Evolutionary conservation across 208 protist species (phyloP), one percentile per base, ranked within the genome.

Genomic region (Leishmania tropica): DNA sequence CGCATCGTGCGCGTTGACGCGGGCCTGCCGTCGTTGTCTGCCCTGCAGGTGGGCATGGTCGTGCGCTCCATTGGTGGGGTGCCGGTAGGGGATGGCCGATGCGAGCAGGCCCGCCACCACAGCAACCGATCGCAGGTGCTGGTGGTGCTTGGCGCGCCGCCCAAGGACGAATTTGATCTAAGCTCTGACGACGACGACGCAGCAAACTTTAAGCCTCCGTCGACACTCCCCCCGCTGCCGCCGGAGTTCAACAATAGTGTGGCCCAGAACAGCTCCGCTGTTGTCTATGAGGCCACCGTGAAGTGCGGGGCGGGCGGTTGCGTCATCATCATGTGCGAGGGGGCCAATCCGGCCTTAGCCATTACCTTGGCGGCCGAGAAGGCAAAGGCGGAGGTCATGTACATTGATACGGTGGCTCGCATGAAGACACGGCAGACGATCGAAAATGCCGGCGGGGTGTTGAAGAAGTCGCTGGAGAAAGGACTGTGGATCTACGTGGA

Each of bases 401-500:
- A 96, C 88, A 96, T 97, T 74, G 94, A 97, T 85, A 91, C 94
- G 28, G 89, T 97, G 8, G 89, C 88, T 28, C 92, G 94, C 68
- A 94, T 97, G 83, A 97, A 97, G 77, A 94, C 94, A 60, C 87
- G 94, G 58, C 94, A 97, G 81, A 90, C 85, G 64, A 94, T 97
- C 79, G 85, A 90, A 37, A 89, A 93, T 60, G 90, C 92, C 3
- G 94, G 89, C 28, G 91, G 87, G 51, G 77, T 93, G 73, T 88
- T 97, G 81, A 87, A 89, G 70, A 90, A 90, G 81, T 97, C 94
- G 3, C 84, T 97, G 40, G 88, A 96, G 77, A 96, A 96, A 76
- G 94, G 94, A 2, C 73, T 97, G 70, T 97, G 94, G 93, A 95
- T 97, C 76, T 97, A 93, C 80, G 90, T 97, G 74, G 94, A 97